Conservation (phyloP, 2,329 filamentous ascomycete species). For the Septoria linicola region DNA sequence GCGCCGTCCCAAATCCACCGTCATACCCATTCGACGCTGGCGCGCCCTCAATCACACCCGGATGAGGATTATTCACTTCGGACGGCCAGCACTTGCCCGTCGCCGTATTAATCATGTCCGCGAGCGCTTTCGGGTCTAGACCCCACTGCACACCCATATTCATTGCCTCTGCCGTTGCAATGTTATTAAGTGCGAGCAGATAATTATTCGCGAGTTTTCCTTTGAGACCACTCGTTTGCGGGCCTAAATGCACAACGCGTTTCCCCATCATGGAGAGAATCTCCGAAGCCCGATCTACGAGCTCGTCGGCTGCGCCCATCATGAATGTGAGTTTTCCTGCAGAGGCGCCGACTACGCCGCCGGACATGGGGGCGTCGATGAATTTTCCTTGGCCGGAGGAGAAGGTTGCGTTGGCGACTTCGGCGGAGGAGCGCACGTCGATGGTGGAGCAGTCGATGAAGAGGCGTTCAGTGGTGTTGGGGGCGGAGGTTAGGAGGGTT, state of each 20-base stretch:
- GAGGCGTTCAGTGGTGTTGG: constrained; percentile 60
- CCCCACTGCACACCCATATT: constrained; percentile 64
- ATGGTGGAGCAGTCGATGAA: constrained; percentile 98
- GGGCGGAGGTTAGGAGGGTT: constrained; percentile 50
- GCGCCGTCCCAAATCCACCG: constrained; percentile 51
- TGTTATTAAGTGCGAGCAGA: constrained; percentile 89
- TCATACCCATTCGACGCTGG: constrained; percentile 72
- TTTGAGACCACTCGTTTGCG: constrained; percentile 79
- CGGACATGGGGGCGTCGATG: constrained; percentile 95
- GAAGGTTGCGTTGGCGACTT: constrained; percentile 69
- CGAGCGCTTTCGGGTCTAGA: constrained; percentile 65
- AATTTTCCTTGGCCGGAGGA: constrained; percentile 70
- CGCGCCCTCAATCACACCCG: constrained; percentile 73
- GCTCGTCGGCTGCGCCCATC: constrained; percentile 68
- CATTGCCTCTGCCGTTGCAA: constrained; percentile 66
- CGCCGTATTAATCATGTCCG: constrained; percentile 85
- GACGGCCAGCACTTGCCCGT: constrained; percentile 96
- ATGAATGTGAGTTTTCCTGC: constrained; percentile 93
- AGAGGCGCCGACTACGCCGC: constrained; percentile 85
- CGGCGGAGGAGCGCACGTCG: constrained; percentile 78
- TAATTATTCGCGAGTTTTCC: constrained; percentile 98
- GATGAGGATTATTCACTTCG: constrained; percentile 92
- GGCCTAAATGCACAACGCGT: constrained; percentile 80
- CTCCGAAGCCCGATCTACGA: constrained; percentile 65
- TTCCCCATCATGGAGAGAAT: constrained; percentile 81